Evolutionary conservation across 1,284 basidiomycete genomes (phyloP), one percentile per base, ranked within the genome.

Genomic region (Cryptococcus sp.): DNA sequence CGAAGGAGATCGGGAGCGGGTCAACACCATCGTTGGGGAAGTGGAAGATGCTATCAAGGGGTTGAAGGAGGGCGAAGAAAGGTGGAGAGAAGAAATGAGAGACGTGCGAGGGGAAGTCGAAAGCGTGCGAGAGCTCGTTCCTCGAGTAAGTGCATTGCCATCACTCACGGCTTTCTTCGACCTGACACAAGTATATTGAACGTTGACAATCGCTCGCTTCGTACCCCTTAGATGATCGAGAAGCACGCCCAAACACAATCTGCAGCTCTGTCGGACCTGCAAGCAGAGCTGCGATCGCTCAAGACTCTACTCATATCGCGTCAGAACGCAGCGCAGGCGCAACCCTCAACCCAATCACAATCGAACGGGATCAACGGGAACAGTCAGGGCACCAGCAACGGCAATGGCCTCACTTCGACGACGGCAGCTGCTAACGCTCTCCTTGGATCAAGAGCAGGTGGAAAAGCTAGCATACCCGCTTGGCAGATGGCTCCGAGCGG

Each of bases 251-350:
- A 93, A 59, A 84, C 83, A 31, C 90, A 93, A 74, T 83, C 84
- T 17, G 86, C 90, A 64, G 73, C 77, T 6, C 72, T 83, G 17
- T 75, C 81, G 61, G 76, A 82, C 40, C 82, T 99, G 17, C 94
- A 98, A 73, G 88, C 91, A 68, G 95, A 99, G 75, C 84, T 99
- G 68, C 93, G 94, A 74, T 96, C 93, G 0, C 83, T 99, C 64
- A 98, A 97, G 77, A 88, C 93, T 0, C 84, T 99, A 17, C 82
- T 99, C 6, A 83, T 93, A n/a, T 91, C 88, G 62, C 85, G 91
- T 81, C 55, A 78, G 85, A 6, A 80, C 79, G 49, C 81, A 82
- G 3, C 80, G 31, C 31, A 35, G 84, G 5, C 78, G 83, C 1
- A 82, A 85, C 1, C 56, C 38, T 48, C 60, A 27, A 20, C 50